Percentiles rank a stretch among this genome's conserved stretches.
These are phyloP conservation scores for Aspergillus awamori DNA, from an alignment of 2,329 filamentous ascomycete species.

Conservation along the genomic window DNA sequence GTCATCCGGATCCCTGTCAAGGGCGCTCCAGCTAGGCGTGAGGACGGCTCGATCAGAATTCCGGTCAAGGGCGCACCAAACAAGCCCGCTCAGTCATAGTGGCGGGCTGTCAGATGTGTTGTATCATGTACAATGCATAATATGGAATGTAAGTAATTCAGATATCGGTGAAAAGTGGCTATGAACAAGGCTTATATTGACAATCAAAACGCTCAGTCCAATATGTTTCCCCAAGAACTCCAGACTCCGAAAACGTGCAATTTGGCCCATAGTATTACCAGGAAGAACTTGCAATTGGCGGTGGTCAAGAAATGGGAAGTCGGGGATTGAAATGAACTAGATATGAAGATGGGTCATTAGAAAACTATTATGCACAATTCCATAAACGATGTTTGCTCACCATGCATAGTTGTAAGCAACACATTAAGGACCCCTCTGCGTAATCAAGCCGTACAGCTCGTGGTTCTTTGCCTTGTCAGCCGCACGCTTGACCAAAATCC, in stretches of 20 bases:
- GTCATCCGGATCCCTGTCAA: background rate
- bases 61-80: background rate
- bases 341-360: too few species aligned
- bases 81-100: background rate
- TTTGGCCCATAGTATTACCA: too few species aligned
- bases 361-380: background rate
- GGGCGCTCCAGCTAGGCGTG: background rate
- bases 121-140: too few species aligned
- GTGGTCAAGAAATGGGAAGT: too few species aligned
- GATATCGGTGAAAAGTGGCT: too few species aligned
- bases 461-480: background rate
- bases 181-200: too few species aligned
- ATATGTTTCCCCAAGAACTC: too few species aligned
- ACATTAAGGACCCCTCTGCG: background rate
- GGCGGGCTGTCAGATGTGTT: too few species aligned
- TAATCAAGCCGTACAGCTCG: background rate
- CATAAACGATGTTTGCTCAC: background rate
- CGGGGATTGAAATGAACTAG: too few species aligned
- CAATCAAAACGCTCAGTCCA: too few species aligned
- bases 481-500: background rate
- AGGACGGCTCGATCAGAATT: background rate
- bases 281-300: too few species aligned
- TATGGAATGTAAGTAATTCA: background rate
- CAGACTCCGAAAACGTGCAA: too few species aligned
- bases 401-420: background rate